These are phyloP conservation scores for Verticillium longisporum DNA, from an alignment of 2,329 filamentous ascomycete genomes.

Conservation along the genomic window DNA sequence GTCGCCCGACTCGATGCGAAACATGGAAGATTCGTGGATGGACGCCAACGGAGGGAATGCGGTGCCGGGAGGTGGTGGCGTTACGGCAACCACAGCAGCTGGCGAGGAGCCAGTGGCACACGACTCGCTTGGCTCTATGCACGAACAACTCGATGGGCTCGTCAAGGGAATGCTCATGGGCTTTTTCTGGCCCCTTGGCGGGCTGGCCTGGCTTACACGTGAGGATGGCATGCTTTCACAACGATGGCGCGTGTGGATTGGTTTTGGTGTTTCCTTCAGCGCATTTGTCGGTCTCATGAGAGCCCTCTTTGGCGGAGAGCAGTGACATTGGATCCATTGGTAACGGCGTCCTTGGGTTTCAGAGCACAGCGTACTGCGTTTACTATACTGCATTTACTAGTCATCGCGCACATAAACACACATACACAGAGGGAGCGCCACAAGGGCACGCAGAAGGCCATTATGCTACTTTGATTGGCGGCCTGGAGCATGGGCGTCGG, in stretches of 20 bases:
- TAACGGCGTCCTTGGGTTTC: not conserved
- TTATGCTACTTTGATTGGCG: constrained; percentile 4
- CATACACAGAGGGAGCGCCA: not conserved
- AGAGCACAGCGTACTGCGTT: not conserved
- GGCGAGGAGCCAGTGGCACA: constrained; percentile 38
- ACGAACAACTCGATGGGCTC: constrained; percentile 71
- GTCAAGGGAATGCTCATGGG: constrained; percentile 84
- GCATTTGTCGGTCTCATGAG: constrained; percentile 27
- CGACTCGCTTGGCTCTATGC: constrained; percentile 33
- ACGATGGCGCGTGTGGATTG: constrained; percentile 78
- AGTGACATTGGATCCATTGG: not conserved
- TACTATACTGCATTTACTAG: too few species aligned
- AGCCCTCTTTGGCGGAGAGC: constrained; percentile 21
- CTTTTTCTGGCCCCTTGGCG: constrained; percentile 91
- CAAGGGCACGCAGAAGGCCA: not conserved
- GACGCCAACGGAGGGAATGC: constrained; percentile 51
- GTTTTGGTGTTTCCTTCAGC: constrained; percentile 69
- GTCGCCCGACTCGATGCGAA: constrained; percentile 64
- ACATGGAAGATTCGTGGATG: constrained; percentile 86
- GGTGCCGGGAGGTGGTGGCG: constrained; percentile 26
- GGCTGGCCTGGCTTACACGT: constrained; percentile 74
- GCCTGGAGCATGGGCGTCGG: constrained; percentile 1
- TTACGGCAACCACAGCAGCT: constrained; percentile 22
- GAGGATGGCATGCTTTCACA: constrained; percentile 85
- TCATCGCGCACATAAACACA: not conserved